Conservation (phyloP, 805 yeast species). For the Yarrowia phangngaensis region DNA sequence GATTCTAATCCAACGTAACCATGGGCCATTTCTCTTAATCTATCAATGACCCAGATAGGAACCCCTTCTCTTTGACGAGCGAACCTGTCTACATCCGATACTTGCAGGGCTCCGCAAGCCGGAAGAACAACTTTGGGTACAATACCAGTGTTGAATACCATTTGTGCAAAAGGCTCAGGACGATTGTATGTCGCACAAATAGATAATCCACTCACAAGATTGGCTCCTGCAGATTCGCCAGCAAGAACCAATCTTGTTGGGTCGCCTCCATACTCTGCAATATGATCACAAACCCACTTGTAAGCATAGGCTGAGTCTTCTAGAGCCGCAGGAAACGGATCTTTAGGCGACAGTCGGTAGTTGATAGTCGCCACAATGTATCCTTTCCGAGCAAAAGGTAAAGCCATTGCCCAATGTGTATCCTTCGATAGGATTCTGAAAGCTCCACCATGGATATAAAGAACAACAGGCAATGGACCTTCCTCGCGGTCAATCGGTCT, state of each 20-base stretch:
- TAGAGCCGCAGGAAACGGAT: slow-evolving; percentile 8
- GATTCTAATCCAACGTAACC: slow-evolving; percentile 13
- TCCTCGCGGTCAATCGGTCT: slow-evolving; percentile 15
- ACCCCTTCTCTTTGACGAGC: background rate
- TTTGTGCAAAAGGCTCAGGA: slow-evolving; percentile 15
- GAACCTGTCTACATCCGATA: slow-evolving; percentile 6
- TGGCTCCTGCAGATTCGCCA: slow-evolving; percentile 17
- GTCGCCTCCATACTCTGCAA: slow-evolving; percentile 16
- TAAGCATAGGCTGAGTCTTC: slow-evolving; percentile 12
- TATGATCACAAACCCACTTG: slow-evolving; percentile 8
- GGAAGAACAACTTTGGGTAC: slow-evolving; percentile 15
- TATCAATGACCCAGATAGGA: slow-evolving; percentile 2
- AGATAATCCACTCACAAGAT: slow-evolving; percentile 14
- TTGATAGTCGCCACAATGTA: slow-evolving; percentile 21
- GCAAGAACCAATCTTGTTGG: background rate
- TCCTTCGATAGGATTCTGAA: slow-evolving; percentile 16
- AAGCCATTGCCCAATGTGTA: slow-evolving; percentile 14
- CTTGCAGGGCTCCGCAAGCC: slow-evolving; percentile 11
- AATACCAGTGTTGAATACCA: slow-evolving; percentile 6
- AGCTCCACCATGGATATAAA: slow-evolving; percentile 12
- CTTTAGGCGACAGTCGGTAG: slow-evolving; percentile 4
- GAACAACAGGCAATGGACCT: slow-evolving; percentile 13
- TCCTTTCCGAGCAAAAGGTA: slow-evolving; percentile 15
- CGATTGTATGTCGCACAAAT: slow-evolving; percentile 5
- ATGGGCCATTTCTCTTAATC: slow-evolving; percentile 1